Percentiles rank a stretch among this genome's conserved stretches.
Evolutionary conservation across 768 basidiomycete species (phyloP).

Genomic region (Phylloporus sp.): DNA sequence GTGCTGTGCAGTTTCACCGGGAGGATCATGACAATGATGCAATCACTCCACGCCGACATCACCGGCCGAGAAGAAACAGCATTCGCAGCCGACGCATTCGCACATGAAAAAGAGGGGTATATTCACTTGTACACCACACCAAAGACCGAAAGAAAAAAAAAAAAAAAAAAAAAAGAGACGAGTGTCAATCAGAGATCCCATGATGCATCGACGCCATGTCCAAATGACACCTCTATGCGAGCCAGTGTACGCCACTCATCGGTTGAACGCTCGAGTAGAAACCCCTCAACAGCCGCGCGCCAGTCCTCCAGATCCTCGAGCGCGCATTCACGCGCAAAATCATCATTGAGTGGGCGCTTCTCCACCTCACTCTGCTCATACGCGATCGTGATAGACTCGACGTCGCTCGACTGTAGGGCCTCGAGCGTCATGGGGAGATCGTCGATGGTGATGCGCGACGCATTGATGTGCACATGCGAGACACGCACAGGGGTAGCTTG

Average conservation of each 20-base stretch:
- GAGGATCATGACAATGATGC: too few species aligned
- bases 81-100: neutral
- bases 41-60: too few species aligned
- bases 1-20: too few species aligned
- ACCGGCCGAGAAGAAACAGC: too few species aligned
- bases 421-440: slow-evolving; percentile 22
- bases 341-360: slow-evolving; percentile 18
- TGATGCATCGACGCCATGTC: slow-evolving; percentile 12
- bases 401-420: slow-evolving; percentile 10
- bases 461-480: slow-evolving; percentile 23
- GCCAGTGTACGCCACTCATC: slow-evolving; percentile 17
- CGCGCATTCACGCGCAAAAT: slow-evolving; percentile 28
- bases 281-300: slow-evolving; percentile 18
- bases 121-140: neutral
- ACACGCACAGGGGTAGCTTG: slow-evolving; percentile 7
- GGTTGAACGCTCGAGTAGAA: slow-evolving; percentile 12
- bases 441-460: slow-evolving; percentile 22
- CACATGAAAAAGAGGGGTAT: neutral
- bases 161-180: neutral
- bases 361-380: slow-evolving; percentile 13
- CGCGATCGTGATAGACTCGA: slow-evolving; percentile 22
- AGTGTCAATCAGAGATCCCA: slow-evolving; percentile 21
- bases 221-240: slow-evolving; percentile 16
- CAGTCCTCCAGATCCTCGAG: slow-evolving; percentile 32
- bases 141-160: neutral